Conservation (phyloP, 768 basidiomycete genomes). For the Mycena venus region DNA sequence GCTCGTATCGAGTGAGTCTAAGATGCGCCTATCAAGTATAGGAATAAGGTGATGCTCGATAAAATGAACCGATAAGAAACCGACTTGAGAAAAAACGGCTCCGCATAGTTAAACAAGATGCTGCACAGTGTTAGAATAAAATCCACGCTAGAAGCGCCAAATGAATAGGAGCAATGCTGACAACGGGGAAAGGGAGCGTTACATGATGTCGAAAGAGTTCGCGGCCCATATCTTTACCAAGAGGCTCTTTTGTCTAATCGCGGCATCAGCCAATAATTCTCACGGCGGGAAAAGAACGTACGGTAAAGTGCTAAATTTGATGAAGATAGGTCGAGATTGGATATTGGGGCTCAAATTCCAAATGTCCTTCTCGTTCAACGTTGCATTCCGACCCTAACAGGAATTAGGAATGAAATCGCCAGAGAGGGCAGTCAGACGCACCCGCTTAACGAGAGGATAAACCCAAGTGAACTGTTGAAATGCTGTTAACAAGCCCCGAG, state of each 20-base stretch:
- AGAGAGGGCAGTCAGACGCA: slow-evolving; percentile 36
- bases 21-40: slow-evolving; percentile 19
- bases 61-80: slow-evolving; percentile 29
- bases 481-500: no score
- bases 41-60: not conserved
- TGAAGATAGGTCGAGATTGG: slow-evolving; percentile 76
- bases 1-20: slow-evolving; percentile 48
- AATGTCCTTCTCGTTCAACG: slow-evolving; percentile 78
- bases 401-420: not conserved
- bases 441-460: slow-evolving; percentile 69
- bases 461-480: slow-evolving; percentile 84
- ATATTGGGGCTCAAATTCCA: slow-evolving; percentile 79
- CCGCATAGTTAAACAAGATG: slow-evolving; percentile 82
- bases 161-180: not conserved
- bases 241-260: slow-evolving; percentile 16
- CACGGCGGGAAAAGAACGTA: no score
- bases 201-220: slow-evolving; percentile 27
- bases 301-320: slow-evolving; percentile 53
- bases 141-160: slow-evolving; percentile 69
- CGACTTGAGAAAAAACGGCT: slow-evolving; percentile 88
- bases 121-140: slow-evolving; percentile 75
- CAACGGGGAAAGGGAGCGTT: not conserved
- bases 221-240: slow-evolving; percentile 20
- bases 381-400: slow-evolving; percentile 60
- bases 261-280: no score